Evolutionary conservation across 2,329 filamentous ascomycete genomes (phyloP), one percentile per base, ranked within the genome.

Genomic region (Clarireedia sp.): DNA sequence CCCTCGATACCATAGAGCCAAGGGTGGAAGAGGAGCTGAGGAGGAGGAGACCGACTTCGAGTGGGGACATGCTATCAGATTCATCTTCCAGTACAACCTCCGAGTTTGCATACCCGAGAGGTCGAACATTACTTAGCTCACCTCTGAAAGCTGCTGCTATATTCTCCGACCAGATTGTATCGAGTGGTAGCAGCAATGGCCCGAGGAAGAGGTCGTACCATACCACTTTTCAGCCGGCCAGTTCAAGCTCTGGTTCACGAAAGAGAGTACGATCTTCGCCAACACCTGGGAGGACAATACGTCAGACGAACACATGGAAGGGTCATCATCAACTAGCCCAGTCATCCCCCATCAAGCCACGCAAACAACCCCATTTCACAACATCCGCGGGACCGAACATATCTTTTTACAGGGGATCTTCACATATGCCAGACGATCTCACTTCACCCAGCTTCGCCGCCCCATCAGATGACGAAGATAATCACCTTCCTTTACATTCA

Each of bases 301-400:
- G 71, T 66, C 69, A 74, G 16, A 69, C 71, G 46, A 78, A 83
- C 55, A 72, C 85, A 1, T 95, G 89, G 89, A 94, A 89, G 71
- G 83, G 82, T 66, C 79, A 90, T 68, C 83, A 90, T 68, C 83
- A 86, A 65, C 75, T 95, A 57, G 82, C 89, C 17, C 86, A 95
- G 68, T 96, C 90, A 4, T 96, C 91, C 4, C 92, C 92, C 23
- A 84, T 89, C 66, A 89, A 92, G 72, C 80, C 85, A 61, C 82
- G 83, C 63, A 83, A 86, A 65, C 85, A 87, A 66, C 78, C 85
- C 63, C 83, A 87, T 70, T 92, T 91, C 64, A 86, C 84, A 46
- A 87, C 83, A 19, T 80, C 82, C 16, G 81, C 81, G 51, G 82
- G 85, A 4, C 86, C 87, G 1, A 83, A 86, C 60, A 77, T 92